Evolutionary conservation across 2,329 filamentous ascomycete genomes (phyloP).

Genomic region (Fusarium sp.): DNA sequence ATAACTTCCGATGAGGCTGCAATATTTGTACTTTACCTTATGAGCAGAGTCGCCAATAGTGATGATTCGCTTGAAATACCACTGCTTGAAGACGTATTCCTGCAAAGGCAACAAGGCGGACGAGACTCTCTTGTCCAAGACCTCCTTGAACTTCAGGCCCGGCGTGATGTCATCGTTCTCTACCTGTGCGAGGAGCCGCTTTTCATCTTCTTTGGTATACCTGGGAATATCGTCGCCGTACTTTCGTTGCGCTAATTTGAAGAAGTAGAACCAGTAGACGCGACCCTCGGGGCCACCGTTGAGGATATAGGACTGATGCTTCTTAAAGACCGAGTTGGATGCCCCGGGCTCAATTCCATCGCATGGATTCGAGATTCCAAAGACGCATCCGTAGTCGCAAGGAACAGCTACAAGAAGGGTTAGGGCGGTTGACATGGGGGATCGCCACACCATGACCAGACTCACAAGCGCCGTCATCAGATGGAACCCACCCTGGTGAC

Average conservation of each 20-base stretch:
- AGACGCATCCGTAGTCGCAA: conserved; percentile 24
- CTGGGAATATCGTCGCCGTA: conserved; percentile 19
- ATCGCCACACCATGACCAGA: too few species aligned
- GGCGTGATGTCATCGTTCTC: neutral
- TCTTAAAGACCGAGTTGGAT: conserved; percentile 2
- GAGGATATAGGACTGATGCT: conserved; percentile 3
- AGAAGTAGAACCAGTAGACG: conserved; percentile 50
- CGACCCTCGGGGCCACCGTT: conserved; percentile 55
- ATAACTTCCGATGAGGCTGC: neutral
- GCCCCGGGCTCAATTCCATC: neutral
- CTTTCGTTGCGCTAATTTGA: conserved; percentile 3
- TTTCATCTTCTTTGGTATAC: conserved; percentile 16
- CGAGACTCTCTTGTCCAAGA: conserved; percentile 33
- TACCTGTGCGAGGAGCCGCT: neutral
- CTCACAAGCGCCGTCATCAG: too few species aligned
- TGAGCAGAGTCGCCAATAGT: conserved; percentile 60
- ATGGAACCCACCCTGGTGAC: too few species aligned
- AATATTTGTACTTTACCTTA: conserved; percentile 48
- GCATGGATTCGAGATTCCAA: conserved; percentile 22
- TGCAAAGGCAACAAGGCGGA: conserved; percentile 52
- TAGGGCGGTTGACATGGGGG: neutral
- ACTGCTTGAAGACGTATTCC: conserved; percentile 57
- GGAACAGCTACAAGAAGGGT: neutral
- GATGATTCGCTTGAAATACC: conserved; percentile 58
- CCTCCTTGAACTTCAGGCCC: conserved; percentile 3